Conservation (phyloP, 164 flowering plant species). For the Kingdonia uniflora region DNA sequence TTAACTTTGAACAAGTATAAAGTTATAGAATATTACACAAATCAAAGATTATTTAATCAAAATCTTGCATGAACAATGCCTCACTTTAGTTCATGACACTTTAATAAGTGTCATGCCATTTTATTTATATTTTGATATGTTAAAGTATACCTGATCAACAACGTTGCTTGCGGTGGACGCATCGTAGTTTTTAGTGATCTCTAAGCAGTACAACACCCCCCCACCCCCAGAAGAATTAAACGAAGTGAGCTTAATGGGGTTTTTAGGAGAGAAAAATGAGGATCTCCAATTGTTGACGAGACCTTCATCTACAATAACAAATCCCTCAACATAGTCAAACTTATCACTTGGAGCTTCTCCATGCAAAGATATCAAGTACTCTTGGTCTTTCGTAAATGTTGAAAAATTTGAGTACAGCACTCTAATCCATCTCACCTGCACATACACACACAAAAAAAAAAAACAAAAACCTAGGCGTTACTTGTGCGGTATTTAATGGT, state of each 20-base stretch:
- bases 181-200: constrained; percentile 74
- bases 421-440: constrained; percentile 87
- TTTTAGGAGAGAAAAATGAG: constrained; percentile 78
- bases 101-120: background rate
- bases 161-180: constrained; percentile 33
- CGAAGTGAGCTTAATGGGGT: constrained; percentile 70
- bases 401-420: constrained; percentile 74
- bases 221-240: constrained; percentile 35
- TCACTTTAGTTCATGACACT: background rate
- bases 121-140: no score
- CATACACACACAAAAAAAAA: constrained; percentile 1
- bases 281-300: constrained; percentile 90
- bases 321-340: constrained; percentile 93
- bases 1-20: background rate
- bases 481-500: no score
- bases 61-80: background rate
- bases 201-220: constrained; percentile 73
- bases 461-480: no score
- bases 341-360: constrained; percentile 25
- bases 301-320: constrained; percentile 83
- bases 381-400: constrained; percentile 74
- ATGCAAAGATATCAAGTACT: constrained; percentile 69
- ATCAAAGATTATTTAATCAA: background rate
- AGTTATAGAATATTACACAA: background rate
- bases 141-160: constrained; percentile 56